Conservation (phyloP, 768 basidiomycete species). For the Naganishia friedmannii region DNA sequence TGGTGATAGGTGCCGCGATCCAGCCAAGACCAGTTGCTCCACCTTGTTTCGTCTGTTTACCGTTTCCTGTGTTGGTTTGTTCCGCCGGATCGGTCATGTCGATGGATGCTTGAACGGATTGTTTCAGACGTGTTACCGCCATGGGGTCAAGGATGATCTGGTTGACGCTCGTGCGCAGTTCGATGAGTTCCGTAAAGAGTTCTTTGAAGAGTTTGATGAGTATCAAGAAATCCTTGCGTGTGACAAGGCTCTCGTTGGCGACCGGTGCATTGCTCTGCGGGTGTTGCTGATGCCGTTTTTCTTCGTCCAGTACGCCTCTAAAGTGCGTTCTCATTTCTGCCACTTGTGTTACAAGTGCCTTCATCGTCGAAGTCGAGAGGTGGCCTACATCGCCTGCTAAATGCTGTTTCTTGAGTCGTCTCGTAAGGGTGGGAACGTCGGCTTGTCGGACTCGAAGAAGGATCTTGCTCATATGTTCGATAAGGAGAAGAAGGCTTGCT, state of each 20-base stretch:
- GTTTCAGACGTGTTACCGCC: slow-evolving; percentile 56
- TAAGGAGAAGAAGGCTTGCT: slow-evolving; percentile 47
- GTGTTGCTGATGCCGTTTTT: slow-evolving; percentile 56
- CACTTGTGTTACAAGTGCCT: slow-evolving; percentile 68
- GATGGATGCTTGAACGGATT: slow-evolving; percentile 55
- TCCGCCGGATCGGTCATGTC: slow-evolving; percentile 48
- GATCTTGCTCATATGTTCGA: slow-evolving; percentile 61
- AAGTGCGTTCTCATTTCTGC: slow-evolving; percentile 69
- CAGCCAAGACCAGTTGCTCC: slow-evolving; percentile 56
- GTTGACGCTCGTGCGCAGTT: slow-evolving; percentile 77
- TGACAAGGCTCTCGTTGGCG: slow-evolving; percentile 48
- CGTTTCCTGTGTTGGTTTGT: slow-evolving; percentile 50
- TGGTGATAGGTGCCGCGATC: slow-evolving; percentile 78
- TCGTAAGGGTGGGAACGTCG: slow-evolving; percentile 81
- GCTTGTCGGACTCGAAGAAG: slow-evolving; percentile 67
- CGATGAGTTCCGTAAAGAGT: slow-evolving; percentile 74
- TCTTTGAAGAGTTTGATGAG: slow-evolving; percentile 84
- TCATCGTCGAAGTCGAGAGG: slow-evolving; percentile 76
- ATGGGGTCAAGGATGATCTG: slow-evolving; percentile 85
- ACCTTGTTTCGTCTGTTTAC: slow-evolving; percentile 41
- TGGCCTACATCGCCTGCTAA: slow-evolving; percentile 77
- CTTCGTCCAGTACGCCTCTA: slow-evolving; percentile 70
- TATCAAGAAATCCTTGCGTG: slow-evolving; percentile 73
- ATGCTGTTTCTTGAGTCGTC: slow-evolving; percentile 85
- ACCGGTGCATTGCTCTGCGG: background rate